Base-by-base conservation (phyloP, 192 early-diverging fungal genomes). In the Chytriomyces confervae region DNA sequence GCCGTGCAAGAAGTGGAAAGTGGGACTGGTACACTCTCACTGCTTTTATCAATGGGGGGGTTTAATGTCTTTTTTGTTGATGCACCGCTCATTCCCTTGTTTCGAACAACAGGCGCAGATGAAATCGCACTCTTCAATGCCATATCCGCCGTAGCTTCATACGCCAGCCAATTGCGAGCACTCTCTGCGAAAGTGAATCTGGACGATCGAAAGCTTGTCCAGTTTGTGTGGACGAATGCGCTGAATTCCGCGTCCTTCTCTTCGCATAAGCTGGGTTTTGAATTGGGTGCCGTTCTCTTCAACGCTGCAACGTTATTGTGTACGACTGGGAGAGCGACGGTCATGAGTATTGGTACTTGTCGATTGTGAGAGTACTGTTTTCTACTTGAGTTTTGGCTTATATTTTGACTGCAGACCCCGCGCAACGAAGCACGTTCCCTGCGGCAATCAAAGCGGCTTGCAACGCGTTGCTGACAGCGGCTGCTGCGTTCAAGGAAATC, bases 121-220 rank as follows among this genome's bases (percentile, higher is more conserved):
- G 53, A 20, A 57, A 57, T 57, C 53, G 5, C 53, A 57, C 53
- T 51, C 16, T 64, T 64, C 62, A 64, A 29, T 50, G 69, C 10
- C 49, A 13, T 45, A 18, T 11, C n/a, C n/a, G n/a, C n/a, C 3
- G 27, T 29, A 1, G 62, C 62, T 24, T 16, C 62, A 64, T 24
- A 64, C 62, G 27, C n/a, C 27, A 27, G 24, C 11, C 63, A 65
- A 43, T 27, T 65, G 5, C 63, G 20, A 16, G 18, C 27, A 65
- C 53, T 57, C 16, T 13, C 53, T 13, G 53, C 53, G 20, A 57
- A 57, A 20, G 53, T 20, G 20, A 57, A 57, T 13, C 13, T 57
- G 13, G 53, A 57, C 53, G 53, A 57, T 20, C 13, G 16, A 20
- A 57, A 20, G 16, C 16, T 57, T 13, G 53, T 20, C 53, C 53